Evolutionary conservation across 345 rosid genomes (phyloP), one percentile per base, ranked within the genome.

Genomic region (Geranium rotundifolium): DNA sequence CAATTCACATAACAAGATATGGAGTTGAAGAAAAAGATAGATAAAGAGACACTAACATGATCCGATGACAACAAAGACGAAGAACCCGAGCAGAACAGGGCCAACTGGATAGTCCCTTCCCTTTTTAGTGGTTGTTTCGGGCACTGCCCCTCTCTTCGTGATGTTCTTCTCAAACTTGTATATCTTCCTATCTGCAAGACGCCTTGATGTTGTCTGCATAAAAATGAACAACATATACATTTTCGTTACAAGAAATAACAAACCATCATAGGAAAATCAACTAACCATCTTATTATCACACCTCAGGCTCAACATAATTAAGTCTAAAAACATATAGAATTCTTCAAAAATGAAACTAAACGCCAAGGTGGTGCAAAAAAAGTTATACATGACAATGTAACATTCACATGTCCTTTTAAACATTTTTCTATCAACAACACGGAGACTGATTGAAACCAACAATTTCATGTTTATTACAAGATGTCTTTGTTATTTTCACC

Each of bases 101-200:
- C 72, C 77, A 27, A 76, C 67, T 0, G 70, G 67, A 55, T 69
- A 67, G 31, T 68, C 72, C 39, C 30, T 39, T 29, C 67, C 74
- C 58, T 76, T 72, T 70, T 68, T 68, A 3, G 52, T 56, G 10
- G 56, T 16, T 7, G 67, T 57, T 52, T 61, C 67, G 7, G 56
- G 37, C 50, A 63, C 65, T 1, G 63, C 59, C 59, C 76, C 72
- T 23, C 76, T 65, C 76, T 56, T 76, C 1, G 71, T 54, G 29
- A 76, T 67, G 67, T 69, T 76, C 70, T 31, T 76, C 60, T 76
- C 60, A 71, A 72, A 76, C 74, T 50, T 76, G 4, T 63, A 71
- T 10, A 72, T 57, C 69, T 66, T 76, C 63, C 72, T 72, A 23
- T 64, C 77, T 10, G 77, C 66, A 27, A 66, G 37, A 17, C 77